phyloP scores from a whole-genome alignment of 2,329 filamentous ascomycete species.

The Mollisiaceae sp. region DNA sequence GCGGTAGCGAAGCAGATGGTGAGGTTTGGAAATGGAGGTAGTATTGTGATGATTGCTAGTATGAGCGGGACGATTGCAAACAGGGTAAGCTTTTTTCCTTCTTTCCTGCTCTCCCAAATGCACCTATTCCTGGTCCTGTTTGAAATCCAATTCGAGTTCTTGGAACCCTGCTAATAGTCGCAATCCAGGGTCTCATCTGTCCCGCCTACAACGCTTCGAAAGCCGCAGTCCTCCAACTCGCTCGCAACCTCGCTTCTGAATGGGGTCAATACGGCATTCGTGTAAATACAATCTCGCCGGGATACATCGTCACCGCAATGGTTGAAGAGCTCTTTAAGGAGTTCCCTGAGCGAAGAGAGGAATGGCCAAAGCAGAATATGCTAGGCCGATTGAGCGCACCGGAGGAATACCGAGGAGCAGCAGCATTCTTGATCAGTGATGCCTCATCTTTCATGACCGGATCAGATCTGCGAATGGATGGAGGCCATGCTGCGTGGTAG shows the following conservation, averaged over 20 bases:
- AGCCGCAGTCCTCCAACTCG: conserved; percentile 74
- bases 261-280: conserved; percentile 73
- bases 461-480: conserved; percentile 39
- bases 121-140: background rate
- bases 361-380: conserved; percentile 89
- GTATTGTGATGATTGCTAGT: conserved; percentile 70
- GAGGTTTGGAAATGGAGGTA: conserved; percentile 60
- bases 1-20: conserved; percentile 82
- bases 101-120: background rate
- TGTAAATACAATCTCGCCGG: conserved; percentile 81
- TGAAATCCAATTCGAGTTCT: background rate
- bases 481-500: conserved; percentile 55
- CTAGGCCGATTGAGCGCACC: conserved; percentile 70
- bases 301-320: conserved; percentile 85
- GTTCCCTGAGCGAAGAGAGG: conserved; percentile 68
- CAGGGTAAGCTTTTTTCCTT: conserved; percentile 54
- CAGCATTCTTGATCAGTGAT: conserved; percentile 69
- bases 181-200: conserved; percentile 58
- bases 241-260: conserved; percentile 72
- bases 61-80: conserved; percentile 74
- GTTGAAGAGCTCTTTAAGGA: conserved; percentile 78
- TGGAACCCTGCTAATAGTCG: conserved; percentile 20
- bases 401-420: conserved; percentile 73
- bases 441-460: conserved; percentile 72
- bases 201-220: conserved; percentile 78